Evolutionary conservation across 2,329 filamentous ascomycete genomes (phyloP).

Genomic region (Fusarium solani-melongenae): DNA sequence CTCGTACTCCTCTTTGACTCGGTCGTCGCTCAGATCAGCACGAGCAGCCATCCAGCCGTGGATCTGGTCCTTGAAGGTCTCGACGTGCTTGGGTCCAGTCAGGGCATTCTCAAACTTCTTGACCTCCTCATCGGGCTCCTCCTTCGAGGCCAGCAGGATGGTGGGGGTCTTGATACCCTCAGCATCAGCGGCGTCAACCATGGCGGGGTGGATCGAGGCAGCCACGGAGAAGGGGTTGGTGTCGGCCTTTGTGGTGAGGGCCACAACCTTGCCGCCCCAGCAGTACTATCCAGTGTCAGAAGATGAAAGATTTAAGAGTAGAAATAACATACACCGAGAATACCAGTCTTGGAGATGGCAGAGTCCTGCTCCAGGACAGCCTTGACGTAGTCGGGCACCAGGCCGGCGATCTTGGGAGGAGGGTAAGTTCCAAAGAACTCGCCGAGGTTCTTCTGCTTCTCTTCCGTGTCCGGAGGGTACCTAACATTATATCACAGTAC

Average conservation of each 20-base stretch:
- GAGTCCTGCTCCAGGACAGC: slow-evolving; percentile 64
- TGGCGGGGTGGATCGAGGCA: slow-evolving; percentile 68
- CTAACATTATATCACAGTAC: slow-evolving; percentile 41
- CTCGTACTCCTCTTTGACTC: slow-evolving; percentile 70
- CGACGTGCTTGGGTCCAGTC: slow-evolving; percentile 67
- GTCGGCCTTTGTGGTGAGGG: slow-evolving; percentile 60
- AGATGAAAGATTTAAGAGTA: background rate
- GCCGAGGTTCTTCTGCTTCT: slow-evolving; percentile 70
- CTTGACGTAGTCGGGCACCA: slow-evolving; percentile 66
- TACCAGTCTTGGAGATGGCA: slow-evolving; percentile 67
- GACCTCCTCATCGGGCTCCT: slow-evolving; percentile 68
- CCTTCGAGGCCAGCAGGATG: slow-evolving; percentile 72
- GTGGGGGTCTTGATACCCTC: slow-evolving; percentile 69
- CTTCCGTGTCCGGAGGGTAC: slow-evolving; percentile 72
- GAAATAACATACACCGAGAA: slow-evolving; percentile 64
- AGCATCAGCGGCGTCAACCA: slow-evolving; percentile 73
- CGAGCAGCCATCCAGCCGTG: slow-evolving; percentile 82
- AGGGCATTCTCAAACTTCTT: slow-evolving; percentile 67
- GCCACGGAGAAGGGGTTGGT: slow-evolving; percentile 67
- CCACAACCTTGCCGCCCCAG: slow-evolving; percentile 77
- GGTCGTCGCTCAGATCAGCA: slow-evolving; percentile 65
- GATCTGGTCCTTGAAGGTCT: slow-evolving; percentile 74
- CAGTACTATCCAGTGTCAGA: slow-evolving; percentile 60
- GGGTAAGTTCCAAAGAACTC: slow-evolving; percentile 67
- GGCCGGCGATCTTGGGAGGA: slow-evolving; percentile 58